Percentiles rank a stretch among this genome's conserved stretches.
Conservation (phyloP, 2,329 filamentous ascomycete genomes). For the Talaromyces verruculosus region DNA sequence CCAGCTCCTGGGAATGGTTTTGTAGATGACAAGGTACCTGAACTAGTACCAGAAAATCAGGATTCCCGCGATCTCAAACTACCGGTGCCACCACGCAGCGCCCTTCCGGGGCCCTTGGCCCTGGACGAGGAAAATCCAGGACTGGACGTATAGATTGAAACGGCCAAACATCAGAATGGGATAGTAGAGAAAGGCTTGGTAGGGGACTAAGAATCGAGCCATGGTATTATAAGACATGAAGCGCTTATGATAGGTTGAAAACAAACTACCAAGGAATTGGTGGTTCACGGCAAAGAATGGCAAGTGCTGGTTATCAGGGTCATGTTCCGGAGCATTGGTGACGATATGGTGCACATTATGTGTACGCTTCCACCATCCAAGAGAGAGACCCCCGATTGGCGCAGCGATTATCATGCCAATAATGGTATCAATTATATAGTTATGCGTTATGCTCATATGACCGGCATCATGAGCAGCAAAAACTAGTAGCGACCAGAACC, state of each 20-base stretch:
- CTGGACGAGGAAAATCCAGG: too few species aligned
- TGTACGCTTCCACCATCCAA: slow-evolving; percentile 96
- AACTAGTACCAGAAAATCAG: too few species aligned
- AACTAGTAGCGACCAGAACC: slow-evolving; percentile 90
- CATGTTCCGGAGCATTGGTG: slow-evolving; percentile 91
- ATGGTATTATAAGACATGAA: too few species aligned
- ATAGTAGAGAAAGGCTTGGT: too few species aligned
- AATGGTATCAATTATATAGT: slow-evolving; percentile 75
- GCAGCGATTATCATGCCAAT: slow-evolving; percentile 90
- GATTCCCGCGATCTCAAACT: too few species aligned
- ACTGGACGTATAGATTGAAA: too few species aligned
- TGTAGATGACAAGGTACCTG: too few species aligned
- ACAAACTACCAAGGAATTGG: slow-evolving; percentile 69
- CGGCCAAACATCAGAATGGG: too few species aligned
- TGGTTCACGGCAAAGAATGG: slow-evolving; percentile 87
- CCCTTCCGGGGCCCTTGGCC: too few species aligned
- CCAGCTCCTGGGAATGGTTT: too few species aligned
- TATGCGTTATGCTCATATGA: slow-evolving; percentile 95
- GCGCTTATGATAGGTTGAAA: slow-evolving; percentile 83
- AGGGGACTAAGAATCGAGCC: too few species aligned
- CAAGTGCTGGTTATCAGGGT: slow-evolving; percentile 90
- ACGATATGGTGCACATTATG: slow-evolving; percentile 98
- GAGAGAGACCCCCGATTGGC: slow-evolving; percentile 80
- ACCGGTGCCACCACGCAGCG: too few species aligned
- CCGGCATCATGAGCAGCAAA: slow-evolving; percentile 94